Base-by-base conservation (phyloP, 352 stramenopile species). In the Globisporangium abappressorium region DNA sequence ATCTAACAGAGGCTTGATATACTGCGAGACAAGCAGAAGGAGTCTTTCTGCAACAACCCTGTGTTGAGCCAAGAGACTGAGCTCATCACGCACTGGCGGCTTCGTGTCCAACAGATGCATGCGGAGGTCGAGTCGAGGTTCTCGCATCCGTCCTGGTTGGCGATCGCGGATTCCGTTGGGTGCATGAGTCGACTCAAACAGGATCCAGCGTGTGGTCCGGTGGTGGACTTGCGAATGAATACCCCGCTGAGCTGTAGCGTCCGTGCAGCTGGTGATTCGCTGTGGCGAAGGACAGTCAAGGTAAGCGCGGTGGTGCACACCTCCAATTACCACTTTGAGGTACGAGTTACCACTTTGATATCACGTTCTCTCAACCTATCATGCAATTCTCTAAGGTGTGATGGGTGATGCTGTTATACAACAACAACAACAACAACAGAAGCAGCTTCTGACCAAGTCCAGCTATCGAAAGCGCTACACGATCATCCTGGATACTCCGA, bases 141-240 rank as follows among this genome's bases (percentile, higher is more conserved):
- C 20, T 1, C 20, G 4, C 59, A n/a, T 7, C 14, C 20, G 9
- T 49, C 36, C 8, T 60, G 49, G 30, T 1, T 22, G 30, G 47
- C 38, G 49, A 54, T 49, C 9, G 61, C 22, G 1, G 33, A 66
- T 11, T 56, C 62, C 2, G 34, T 51, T 2, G 38, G 43, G 2
- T 62, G 34, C 8, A 43, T 14, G 14, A 61, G 28, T 22, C 24
- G 28, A 26, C 33, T 62, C 9, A 43, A 46, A n/a, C 24, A 8
- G 14, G 51, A 62, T 30, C 24, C 24, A 11, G n/a, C 2, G 6
- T 3, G 0, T 20, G 53, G 36, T 11, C 43, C n/a, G 9, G 3
- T 41, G 0, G 59, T 57, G 18, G 59, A 79, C 51, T 55, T 81
- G 62, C 60, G 78, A 18, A 57, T 72, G 5, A 64, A 65, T 28